These are phyloP conservation scores for Vitis hybrid DNA, from an alignment of 177 flowering plant genomes.

Conservation along the genomic window DNA sequence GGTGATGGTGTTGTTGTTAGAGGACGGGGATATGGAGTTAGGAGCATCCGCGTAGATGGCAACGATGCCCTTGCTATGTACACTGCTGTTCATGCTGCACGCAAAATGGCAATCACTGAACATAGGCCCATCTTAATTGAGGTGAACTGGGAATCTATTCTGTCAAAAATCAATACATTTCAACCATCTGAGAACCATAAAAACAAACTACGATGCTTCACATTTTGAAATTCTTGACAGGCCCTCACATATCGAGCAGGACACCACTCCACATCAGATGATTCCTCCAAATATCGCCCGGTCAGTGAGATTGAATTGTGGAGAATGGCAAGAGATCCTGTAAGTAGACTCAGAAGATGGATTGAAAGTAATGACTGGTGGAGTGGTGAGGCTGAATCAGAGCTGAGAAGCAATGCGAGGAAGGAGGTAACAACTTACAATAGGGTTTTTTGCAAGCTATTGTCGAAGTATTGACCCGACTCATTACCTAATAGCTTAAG, in stretches of 20 bases:
- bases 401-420: conserved; percentile 55
- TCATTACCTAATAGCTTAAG: too few species aligned
- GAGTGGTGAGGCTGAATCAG: conserved; percentile 56
- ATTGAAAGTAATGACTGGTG: conserved; percentile 80
- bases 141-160: conserved; percentile 32
- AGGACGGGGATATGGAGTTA: conserved; percentile 90
- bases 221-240: conserved; percentile 29
- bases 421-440: conserved; percentile 52
- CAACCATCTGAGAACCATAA: neutral
- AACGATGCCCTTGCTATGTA: conserved; percentile 91
- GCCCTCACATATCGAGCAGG: conserved; percentile 86
- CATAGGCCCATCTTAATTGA: conserved; percentile 78
- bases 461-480: too few species aligned
- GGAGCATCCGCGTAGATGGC: conserved; percentile 89
- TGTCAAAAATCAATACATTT: too few species aligned
- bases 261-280: conserved; percentile 96
- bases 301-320: conserved; percentile 78
- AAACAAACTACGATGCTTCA: neutral
- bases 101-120: conserved; percentile 74
- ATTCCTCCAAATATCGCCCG: conserved; percentile 89
- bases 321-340: conserved; percentile 57
- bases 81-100: conserved; percentile 69
- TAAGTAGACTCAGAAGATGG: conserved; percentile 78
- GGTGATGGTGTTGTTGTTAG: conserved; percentile 89
- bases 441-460: too few species aligned